Conservation (phyloP, 129 eudicot genomes). For the Artemisia tridentata region DNA sequence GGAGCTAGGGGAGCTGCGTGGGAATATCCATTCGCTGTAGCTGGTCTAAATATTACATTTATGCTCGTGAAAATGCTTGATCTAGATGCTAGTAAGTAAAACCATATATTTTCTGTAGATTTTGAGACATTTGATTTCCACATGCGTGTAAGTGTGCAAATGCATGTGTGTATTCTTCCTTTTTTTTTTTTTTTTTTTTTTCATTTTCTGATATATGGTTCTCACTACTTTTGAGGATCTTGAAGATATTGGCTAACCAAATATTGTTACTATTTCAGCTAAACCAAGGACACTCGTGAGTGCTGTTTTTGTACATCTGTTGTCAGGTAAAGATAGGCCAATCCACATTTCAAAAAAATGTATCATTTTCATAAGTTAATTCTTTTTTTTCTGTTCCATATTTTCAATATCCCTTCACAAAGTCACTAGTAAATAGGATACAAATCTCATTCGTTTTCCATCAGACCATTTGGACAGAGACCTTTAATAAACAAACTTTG, state of each 20-base stretch:
- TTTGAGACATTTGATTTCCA: neutral
- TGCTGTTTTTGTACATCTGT: slow-evolving; percentile 69
- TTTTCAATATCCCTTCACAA: no score
- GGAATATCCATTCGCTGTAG: slow-evolving; percentile 98
- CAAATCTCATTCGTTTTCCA: neutral
- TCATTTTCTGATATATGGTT: neutral
- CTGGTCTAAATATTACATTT: slow-evolving; percentile 92
- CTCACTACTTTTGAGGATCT: slow-evolving; percentile 22
- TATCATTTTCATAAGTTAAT: no score
- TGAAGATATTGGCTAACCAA: slow-evolving; percentile 20
- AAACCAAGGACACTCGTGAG: slow-evolving; percentile 69
- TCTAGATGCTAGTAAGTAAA: slow-evolving; percentile 63
- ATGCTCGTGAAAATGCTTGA: slow-evolving; percentile 95
- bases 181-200: neutral
- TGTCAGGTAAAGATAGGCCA: slow-evolving; percentile 53
- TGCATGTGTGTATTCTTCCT: neutral
- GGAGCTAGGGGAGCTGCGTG: slow-evolving; percentile 65
- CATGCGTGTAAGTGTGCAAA: neutral
- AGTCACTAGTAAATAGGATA: neutral
- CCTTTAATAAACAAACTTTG: no score
- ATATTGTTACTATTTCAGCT: slow-evolving; percentile 38
- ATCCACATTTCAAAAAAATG: neutral
- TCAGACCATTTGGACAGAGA: neutral
- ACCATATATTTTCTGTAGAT: slow-evolving; percentile 1
- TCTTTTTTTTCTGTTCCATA: no score